A percentile compares a stretch with the other conserved stretches of the same genome.
Evolutionary conservation across 805 yeast species (phyloP).

Genomic region (Hanseniaspora occidentalis): DNA sequence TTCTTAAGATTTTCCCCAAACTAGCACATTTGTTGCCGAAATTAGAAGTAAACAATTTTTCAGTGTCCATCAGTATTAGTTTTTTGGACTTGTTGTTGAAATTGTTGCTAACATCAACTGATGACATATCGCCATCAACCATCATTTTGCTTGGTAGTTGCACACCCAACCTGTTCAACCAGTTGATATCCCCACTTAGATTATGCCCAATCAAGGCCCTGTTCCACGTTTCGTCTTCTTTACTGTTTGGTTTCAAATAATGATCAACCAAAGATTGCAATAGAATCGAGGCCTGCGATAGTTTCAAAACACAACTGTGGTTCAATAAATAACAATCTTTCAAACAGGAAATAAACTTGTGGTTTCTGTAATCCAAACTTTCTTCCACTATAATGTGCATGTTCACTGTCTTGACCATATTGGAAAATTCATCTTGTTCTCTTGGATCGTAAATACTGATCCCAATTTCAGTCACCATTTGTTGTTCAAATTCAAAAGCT

Average conservation of each 20-base stretch:
- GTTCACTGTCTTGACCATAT: constrained; percentile 30
- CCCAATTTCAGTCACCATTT: constrained; percentile 43
- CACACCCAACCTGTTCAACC: constrained; percentile 37
- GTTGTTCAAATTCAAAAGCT: constrained; percentile 36
- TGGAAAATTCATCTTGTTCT: constrained; percentile 24
- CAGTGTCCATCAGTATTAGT: constrained; percentile 32
- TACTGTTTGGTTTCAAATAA: constrained; percentile 26
- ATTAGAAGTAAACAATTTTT: constrained; percentile 28
- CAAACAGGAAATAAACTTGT: constrained; percentile 42
- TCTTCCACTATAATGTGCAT: constrained; percentile 36
- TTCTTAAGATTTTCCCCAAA: constrained; percentile 33
- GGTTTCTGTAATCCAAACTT: constrained; percentile 31
- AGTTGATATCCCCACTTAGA: constrained; percentile 39
- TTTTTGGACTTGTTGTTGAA: not conserved
- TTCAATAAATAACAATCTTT: constrained; percentile 39
- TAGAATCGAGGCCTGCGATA: constrained; percentile 26
- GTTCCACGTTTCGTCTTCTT: constrained; percentile 16
- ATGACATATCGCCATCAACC: constrained; percentile 4
- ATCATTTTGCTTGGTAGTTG: constrained; percentile 26
- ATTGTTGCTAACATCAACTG: not conserved
- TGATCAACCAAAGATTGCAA: constrained; percentile 32
- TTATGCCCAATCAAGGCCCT: constrained; percentile 49
- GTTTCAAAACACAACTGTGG: constrained; percentile 30
- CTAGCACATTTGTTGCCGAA: constrained; percentile 32
- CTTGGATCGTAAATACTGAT: constrained; percentile 44